Base-by-base conservation (phyloP, 2,329 filamentous ascomycete species). In the Microascus cirrosus region DNA sequence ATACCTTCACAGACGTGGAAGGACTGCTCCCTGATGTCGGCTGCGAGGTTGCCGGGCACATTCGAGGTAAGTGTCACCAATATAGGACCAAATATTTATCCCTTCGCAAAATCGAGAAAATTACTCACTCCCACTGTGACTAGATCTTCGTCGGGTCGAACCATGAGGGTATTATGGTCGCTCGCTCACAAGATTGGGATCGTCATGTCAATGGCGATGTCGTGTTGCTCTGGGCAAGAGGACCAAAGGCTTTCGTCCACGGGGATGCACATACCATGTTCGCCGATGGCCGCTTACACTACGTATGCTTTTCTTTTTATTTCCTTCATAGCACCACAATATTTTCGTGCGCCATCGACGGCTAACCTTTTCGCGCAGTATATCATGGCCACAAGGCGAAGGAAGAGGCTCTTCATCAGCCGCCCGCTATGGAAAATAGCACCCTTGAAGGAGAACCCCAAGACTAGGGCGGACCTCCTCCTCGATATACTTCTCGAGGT, bases 401-500 rank as follows among this genome's bases (percentile, higher is more conserved):
- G 53, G 2, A 55, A 18, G 53, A 22, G 22, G 32, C 24, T 25
- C 5, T 11, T 58, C 39, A 53, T 60, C 10, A 52, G 45, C 54
- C 2, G 28, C 1, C 54, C 56, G 2, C 18, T 5, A 2, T 61
- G 60, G 60, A 56, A 54, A 18, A 60, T 54, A 7, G 32, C 53
- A 4, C 60, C 60, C 2, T 61, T 58, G 60, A 50, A 3, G 74
- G 81, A 56, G 74, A 79, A n/a, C 73, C 66, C 67, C 55, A 69
- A 70, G 62, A 70, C 68, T 13, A 67, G 68, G 7, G 64, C 67
- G 22, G 68, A 71, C 50, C 56, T 67, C 7, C 62, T 71, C 2
- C 45, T 61, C 2, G 60, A 61, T 35, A 55, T 61, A 22, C 35
- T 61, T 20, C 36, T 58, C 39, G 53, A 60, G 28, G 35, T 62